phyloP scores from a whole-genome alignment of 78 protist species.

The Chrysochromulina parva region DNA sequence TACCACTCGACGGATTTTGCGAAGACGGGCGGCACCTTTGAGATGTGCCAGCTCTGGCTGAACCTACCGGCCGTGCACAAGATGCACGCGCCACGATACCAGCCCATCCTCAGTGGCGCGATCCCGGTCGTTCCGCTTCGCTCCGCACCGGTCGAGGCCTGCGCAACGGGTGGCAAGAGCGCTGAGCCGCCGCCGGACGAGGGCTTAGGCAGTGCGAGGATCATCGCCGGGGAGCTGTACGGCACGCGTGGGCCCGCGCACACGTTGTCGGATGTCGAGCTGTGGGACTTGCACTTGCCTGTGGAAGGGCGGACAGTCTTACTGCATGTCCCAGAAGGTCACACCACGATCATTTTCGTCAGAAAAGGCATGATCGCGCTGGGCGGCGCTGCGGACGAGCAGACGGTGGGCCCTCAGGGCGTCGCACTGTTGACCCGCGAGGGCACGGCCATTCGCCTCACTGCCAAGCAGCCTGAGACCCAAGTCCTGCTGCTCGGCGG shows the following conservation, averaged over 20 bases:
- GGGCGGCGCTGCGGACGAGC: too few species aligned
- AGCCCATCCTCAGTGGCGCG: constrained; percentile 43
- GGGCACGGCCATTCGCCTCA: neutral
- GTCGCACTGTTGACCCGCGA: neutral
- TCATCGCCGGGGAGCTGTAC: neutral
- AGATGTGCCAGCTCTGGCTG: constrained; percentile 73
- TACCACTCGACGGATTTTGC: neutral
- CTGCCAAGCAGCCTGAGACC: neutral
- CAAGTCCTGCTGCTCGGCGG: constrained; percentile 1
- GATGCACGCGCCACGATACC: constrained; percentile 81
- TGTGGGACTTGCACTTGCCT: neutral
- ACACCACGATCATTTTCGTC: too few species aligned
- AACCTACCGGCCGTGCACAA: constrained; percentile 69
- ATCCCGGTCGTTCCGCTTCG: constrained; percentile 37
- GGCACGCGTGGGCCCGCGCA: constrained; percentile 5
- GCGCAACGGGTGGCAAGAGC: too few species aligned
- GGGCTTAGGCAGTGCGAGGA: neutral
- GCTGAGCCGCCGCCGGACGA: neutral
- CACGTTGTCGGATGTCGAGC: neutral
- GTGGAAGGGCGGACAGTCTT: neutral
- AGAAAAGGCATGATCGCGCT: too few species aligned
- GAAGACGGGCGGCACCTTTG: neutral
- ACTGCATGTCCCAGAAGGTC: too few species aligned
- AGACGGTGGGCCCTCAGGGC: neutral
- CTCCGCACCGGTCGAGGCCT: neutral